phyloP scores from a whole-genome alignment of 2,329 filamentous ascomycete species.

The Colletotrichum abscissum region DNA sequence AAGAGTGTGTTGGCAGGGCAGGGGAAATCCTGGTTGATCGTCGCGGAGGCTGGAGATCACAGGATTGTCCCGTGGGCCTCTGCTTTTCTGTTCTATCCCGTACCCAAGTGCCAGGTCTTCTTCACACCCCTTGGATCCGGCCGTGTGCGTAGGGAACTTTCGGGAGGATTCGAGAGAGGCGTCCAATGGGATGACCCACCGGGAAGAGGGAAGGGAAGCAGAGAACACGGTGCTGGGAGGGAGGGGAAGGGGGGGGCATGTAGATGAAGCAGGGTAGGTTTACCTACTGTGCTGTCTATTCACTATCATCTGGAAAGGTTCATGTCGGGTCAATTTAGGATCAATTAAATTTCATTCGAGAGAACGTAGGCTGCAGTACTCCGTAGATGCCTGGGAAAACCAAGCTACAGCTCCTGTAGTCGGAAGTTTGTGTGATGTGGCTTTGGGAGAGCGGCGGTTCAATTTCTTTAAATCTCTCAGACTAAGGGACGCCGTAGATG shows the following conservation, averaged over 20 bases:
- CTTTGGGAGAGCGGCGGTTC: conserved; percentile 1
- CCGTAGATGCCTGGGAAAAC: not conserved
- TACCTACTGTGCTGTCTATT: not conserved
- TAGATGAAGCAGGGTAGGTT: not conserved
- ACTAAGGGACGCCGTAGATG: not conserved
- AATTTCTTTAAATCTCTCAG: not conserved
- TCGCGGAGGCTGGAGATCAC: conserved; percentile 38
- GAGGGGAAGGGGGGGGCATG: not conserved
- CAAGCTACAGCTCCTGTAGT: not conserved
- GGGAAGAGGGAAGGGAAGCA: not conserved
- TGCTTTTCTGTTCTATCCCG: not conserved
- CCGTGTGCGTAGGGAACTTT: conserved; percentile 20
- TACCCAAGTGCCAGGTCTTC: not conserved
- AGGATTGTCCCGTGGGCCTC: conserved; percentile 37
- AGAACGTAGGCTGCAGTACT: not conserved
- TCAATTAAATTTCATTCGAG: not conserved
- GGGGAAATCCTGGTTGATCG: conserved; percentile 36
- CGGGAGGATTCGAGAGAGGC: conserved; percentile 28
- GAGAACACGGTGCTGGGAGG: not conserved
- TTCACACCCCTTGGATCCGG: not conserved
- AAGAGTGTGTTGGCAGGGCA: conserved; percentile 16
- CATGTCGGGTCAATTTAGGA: conserved; percentile 14
- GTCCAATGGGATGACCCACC: conserved; percentile 29
- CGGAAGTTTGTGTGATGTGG: not conserved
- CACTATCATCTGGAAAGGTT: not conserved